Conservation (phyloP, 1,139 yeast species). For the Blastobotrys illinoisensis region DNA sequence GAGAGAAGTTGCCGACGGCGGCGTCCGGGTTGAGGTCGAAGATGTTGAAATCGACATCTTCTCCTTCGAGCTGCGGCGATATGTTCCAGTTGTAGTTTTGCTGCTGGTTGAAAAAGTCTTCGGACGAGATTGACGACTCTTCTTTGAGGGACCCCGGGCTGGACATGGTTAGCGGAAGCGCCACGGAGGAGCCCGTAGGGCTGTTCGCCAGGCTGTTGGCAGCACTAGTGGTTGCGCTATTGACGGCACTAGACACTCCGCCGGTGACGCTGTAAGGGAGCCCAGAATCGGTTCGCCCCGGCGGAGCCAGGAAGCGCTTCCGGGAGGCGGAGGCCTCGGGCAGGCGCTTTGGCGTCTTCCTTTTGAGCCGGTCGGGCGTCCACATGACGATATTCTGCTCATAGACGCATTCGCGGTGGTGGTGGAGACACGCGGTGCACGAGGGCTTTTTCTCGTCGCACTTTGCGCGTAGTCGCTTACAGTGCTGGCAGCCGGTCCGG, state of each 20-base stretch:
- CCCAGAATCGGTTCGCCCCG: neutral
- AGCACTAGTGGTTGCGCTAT: neutral
- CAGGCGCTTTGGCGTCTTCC: neutral
- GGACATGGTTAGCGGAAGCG: neutral
- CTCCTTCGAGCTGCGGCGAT: neutral
- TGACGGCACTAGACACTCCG: neutral
- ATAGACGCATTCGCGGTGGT: conserved; percentile 34
- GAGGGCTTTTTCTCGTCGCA: conserved; percentile 45
- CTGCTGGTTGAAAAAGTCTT: neutral
- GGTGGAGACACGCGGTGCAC: conserved; percentile 37
- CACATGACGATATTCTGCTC: conserved; percentile 8
- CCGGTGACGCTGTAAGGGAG: neutral
- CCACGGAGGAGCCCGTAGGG: neutral
- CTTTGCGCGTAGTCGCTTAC: conserved; percentile 36
- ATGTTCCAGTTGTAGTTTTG: neutral
- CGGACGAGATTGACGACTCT: neutral
- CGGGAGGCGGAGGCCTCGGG: neutral
- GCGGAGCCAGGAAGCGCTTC: neutral
- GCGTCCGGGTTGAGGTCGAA: conserved; percentile 1
- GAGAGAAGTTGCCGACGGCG: conserved; percentile 3
- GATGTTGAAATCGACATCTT: neutral
- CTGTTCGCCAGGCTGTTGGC: neutral
- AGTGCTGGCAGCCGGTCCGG: conserved; percentile 34
- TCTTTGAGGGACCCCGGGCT: neutral
- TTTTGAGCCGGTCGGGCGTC: conserved; percentile 7